A percentile compares a stretch with the other conserved stretches of the same genome.
These are phyloP conservation scores for Pseudocercospora cruenta DNA, from an alignment of 2,329 filamentous ascomycete genomes.

Conservation along the genomic window DNA sequence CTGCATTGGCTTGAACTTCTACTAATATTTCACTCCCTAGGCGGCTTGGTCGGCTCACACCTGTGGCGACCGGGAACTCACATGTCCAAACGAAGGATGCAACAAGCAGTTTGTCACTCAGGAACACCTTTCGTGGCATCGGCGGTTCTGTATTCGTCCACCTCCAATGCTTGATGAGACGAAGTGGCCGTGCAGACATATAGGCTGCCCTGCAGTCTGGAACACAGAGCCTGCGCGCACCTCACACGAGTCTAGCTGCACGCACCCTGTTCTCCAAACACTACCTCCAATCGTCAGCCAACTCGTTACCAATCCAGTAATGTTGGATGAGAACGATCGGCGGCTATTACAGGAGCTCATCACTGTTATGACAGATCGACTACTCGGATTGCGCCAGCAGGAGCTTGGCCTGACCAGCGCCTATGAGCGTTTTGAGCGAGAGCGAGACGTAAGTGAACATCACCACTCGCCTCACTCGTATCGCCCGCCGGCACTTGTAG, in stretches of 20 bases:
- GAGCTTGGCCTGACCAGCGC: background rate
- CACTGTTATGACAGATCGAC: background rate
- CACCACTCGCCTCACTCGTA: no score
- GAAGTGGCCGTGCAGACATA: background rate
- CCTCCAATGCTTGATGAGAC: background rate
- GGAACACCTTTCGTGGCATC: background rate
- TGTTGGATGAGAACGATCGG: background rate
- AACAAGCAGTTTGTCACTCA: background rate
- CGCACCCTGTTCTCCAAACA: background rate
- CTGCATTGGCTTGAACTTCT: no score
- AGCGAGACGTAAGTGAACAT: background rate
- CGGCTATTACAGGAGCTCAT: background rate
- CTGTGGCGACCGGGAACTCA: background rate
- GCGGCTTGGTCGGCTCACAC: background rate
- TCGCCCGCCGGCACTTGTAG: no score
- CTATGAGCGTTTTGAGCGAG: background rate
- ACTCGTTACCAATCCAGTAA: background rate
- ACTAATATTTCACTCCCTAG: background rate
- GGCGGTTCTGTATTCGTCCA: background rate
- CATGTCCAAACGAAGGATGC: background rate
- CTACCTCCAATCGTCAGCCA: background rate
- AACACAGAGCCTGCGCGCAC: background rate
- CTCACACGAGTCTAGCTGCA: background rate
- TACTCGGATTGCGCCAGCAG: background rate
- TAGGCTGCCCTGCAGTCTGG: background rate